Conservation (phyloP, 371 early-diverging fungal species). For the Mortierella sp. region DNA sequence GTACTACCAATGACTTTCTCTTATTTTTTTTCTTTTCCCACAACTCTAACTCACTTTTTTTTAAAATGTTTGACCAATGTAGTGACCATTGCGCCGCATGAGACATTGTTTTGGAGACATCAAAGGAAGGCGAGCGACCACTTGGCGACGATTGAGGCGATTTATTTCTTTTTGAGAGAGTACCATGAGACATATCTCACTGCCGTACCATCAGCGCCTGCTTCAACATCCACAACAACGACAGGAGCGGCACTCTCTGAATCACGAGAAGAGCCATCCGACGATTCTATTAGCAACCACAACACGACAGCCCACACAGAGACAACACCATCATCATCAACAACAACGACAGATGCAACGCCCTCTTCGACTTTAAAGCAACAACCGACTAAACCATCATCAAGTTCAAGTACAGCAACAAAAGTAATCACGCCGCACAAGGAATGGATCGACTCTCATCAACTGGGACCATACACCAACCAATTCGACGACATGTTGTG, state of each 20-base stretch:
- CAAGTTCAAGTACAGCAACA: not conserved
- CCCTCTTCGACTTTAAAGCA: not conserved
- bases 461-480: conserved; percentile 69
- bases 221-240: not conserved
- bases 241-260: not conserved
- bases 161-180: conserved; percentile 91
- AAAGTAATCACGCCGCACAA: conserved; percentile 37
- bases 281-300: not conserved
- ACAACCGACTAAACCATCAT: not conserved
- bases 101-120: conserved; percentile 93
- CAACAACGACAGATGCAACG: not conserved
- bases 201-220: not conserved
- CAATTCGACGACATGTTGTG: conserved; percentile 89
- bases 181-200: conserved; percentile 61
- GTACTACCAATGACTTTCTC: not conserved
- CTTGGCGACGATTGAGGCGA: conserved; percentile 95
- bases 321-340: not conserved
- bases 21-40: conserved; percentile 26
- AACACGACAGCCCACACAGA: not conserved
- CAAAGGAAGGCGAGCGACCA: conserved; percentile 80
- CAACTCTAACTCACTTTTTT: not conserved
- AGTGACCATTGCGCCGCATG: conserved; percentile 66
- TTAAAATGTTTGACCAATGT: conserved; percentile 23
- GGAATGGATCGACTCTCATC: conserved; percentile 40
- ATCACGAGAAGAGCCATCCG: not conserved